Percentiles rank a stretch among this genome's conserved stretches.
These are phyloP conservation scores for Talaromyces atroroseus DNA, from an alignment of 2,329 filamentous ascomycete genomes.

Conservation along the genomic window DNA sequence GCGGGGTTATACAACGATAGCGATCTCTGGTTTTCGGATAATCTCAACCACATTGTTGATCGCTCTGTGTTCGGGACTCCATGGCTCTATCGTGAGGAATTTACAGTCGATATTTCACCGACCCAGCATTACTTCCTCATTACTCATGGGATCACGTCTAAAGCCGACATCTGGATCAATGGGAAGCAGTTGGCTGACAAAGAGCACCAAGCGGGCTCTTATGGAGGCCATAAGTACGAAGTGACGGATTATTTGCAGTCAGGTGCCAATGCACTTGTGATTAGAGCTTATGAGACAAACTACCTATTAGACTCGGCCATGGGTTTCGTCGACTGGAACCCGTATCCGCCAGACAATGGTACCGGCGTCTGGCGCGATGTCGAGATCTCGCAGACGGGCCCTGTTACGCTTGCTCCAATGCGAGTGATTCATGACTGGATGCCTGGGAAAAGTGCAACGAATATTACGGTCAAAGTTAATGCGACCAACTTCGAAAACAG, in stretches of 20 bases:
- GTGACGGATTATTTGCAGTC: conserved; percentile 41
- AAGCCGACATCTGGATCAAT: conserved; percentile 57
- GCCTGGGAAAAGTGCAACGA: conserved; percentile 32
- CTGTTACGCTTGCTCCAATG: conserved; percentile 42
- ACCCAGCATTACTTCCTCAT: conserved; percentile 48
- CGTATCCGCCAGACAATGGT: conserved; percentile 57
- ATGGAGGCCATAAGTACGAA: conserved; percentile 52
- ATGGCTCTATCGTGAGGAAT: conserved; percentile 57
- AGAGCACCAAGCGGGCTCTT: conserved; percentile 50
- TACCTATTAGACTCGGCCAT: conserved; percentile 56
- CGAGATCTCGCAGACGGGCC: conserved; percentile 50
- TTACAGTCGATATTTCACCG: conserved; percentile 31
- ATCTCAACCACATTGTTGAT: conserved; percentile 42
- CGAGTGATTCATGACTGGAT: conserved; percentile 43
- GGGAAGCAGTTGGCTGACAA: conserved; percentile 48
- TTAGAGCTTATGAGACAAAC: conserved; percentile 53
- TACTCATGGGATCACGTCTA: conserved; percentile 57
- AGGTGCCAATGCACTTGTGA: conserved; percentile 47
- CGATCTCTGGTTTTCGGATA: conserved; percentile 53
- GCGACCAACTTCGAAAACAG: conserved; percentile 30
- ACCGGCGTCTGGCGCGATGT: conserved; percentile 60
- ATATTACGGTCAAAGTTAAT: conserved; percentile 36
- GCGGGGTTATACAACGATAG: conserved; percentile 49
- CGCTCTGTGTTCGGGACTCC: conserved; percentile 47
- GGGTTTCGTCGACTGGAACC: conserved; percentile 60